Evolutionary conservation across 2,329 filamentous ascomycete genomes (phyloP), one percentile per base, ranked within the genome.

Genomic region (Phaeosphaeria sp.): DNA sequence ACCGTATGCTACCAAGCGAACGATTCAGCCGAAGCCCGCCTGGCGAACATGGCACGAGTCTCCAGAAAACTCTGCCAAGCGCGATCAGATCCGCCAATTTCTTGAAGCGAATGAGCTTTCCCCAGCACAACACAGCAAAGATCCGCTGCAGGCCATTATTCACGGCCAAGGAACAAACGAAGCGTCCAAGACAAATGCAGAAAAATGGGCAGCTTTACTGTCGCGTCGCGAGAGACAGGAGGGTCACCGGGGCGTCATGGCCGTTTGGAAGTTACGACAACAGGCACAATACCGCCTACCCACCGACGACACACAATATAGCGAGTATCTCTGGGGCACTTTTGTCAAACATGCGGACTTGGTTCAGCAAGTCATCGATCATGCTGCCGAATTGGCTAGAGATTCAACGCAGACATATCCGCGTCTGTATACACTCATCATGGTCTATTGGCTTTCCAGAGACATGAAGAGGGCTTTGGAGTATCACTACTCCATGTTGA

Each of bases 261-360:
- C 75, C 6, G 74, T 83, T 5, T 85, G 81, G 80, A 59, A 74
- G 30, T 77, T 71, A 2, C 46, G 76, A 79, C 70, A 71, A 64
- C 50, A 63, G 13, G 69, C 76, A 22, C 64, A 69, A 2, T 66
- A 82, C 22, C 64, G 72, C 21, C 60, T 85, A 11, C 82, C 82
- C 15, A 73, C 66, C 2, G 59, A 64, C 13, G 77, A 79, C 18
- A 70, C 65, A 17, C 52, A 59, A n/a, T 63, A 78, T 4, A 79
- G 81, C 18, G 69, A 77, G 9, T 69, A 69, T 13, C 59, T 85
- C 6, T 85, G 83, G 83, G 67, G 69, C 0, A 77, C 73, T 0
- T 80, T 85, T 48, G 60, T 84, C 46, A 72, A 75, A 50, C 57
- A 79, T 36, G 55, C 63, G 9, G 42, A 65, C 6, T 62, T 82